Percentiles rank a stretch among this genome's conserved stretches.
Conservation (phyloP, 306 rosid species). For the Lagenaria siceraria region DNA sequence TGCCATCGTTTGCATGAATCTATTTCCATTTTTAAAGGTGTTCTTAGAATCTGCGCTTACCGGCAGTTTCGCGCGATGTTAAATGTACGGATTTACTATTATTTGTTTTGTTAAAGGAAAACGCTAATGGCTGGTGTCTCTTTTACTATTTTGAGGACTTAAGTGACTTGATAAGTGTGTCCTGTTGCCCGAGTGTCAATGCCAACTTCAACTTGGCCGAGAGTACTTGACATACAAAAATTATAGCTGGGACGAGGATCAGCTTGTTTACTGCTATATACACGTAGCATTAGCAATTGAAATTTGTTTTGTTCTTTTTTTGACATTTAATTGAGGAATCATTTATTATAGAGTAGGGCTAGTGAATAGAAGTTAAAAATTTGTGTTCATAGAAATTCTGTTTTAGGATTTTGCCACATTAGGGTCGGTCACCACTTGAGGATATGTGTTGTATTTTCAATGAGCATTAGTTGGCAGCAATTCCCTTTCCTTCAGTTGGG, state of each 20-base stretch:
- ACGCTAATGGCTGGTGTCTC: not conserved
- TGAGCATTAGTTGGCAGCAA: not conserved
- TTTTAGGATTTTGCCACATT: not conserved
- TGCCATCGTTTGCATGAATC: not conserved
- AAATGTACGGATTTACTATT: not conserved
- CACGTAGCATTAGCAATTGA: too few relatives aligned
- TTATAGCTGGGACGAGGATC: not conserved
- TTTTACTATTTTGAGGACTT: not conserved
- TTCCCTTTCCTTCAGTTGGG: not conserved
- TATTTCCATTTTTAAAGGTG: not conserved
- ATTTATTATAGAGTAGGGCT: not conserved
- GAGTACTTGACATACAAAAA: not conserved
- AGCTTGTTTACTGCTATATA: not conserved
- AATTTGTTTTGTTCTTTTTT: not conserved
- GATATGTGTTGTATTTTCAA: not conserved
- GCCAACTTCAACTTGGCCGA: not conserved
- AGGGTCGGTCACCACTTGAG: not conserved
- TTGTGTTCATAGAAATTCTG: not conserved
- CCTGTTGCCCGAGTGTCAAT: not conserved
- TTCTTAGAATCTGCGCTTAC: not conserved
- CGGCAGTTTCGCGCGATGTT: not conserved
- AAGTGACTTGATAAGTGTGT: not conserved
- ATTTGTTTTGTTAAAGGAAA: not conserved
- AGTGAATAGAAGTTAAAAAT: not conserved
- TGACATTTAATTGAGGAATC: not conserved